phyloP scores from a whole-genome alignment of 768 basidiomycete genomes.

The Tricholoma matsutake region DNA sequence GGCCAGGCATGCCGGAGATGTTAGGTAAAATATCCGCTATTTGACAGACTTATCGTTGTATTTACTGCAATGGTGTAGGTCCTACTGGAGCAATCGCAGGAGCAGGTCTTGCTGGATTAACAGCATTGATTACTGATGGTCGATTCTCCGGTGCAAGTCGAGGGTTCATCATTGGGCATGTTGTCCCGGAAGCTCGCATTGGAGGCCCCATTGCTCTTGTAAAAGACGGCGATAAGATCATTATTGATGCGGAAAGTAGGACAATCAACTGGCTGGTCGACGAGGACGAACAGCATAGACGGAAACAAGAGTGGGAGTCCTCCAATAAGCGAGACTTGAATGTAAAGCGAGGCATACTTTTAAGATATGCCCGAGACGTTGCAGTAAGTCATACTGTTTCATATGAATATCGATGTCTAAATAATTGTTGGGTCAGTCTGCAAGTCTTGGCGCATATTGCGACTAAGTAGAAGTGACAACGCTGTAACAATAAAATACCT shows the following conservation, averaged over 20 bases:
- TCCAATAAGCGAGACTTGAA: conserved; percentile 61
- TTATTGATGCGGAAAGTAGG: conserved; percentile 66
- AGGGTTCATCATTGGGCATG: conserved; percentile 55
- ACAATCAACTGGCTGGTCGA: conserved; percentile 72
- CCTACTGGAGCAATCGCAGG: conserved; percentile 85
- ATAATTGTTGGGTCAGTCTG: conserved; percentile 49
- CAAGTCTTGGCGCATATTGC: conserved; percentile 78
- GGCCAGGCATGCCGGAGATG: conserved; percentile 90
- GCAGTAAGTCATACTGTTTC: conserved; percentile 54
- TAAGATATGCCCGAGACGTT: conserved; percentile 82
- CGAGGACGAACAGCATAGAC: conserved; percentile 58
- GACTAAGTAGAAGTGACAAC: conserved; percentile 44
- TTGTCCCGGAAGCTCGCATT: conserved; percentile 61
- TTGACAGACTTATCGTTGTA: background rate
- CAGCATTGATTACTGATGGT: conserved; percentile 85
- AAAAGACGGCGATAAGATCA: conserved; percentile 74
- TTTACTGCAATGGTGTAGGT: conserved; percentile 34
- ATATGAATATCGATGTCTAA: background rate
- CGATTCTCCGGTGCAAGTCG: conserved; percentile 81
- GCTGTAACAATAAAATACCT: background rate
- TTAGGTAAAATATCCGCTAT: conserved; percentile 26
- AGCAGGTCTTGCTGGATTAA: conserved; percentile 74
- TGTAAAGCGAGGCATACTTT: conserved; percentile 71
- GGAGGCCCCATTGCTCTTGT: conserved; percentile 90
- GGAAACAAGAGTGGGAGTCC: conserved; percentile 67